Evolutionary conservation across 441 rosid genomes (phyloP), one percentile per base, ranked within the genome.

Genomic region (Isatis lusitanica): DNA sequence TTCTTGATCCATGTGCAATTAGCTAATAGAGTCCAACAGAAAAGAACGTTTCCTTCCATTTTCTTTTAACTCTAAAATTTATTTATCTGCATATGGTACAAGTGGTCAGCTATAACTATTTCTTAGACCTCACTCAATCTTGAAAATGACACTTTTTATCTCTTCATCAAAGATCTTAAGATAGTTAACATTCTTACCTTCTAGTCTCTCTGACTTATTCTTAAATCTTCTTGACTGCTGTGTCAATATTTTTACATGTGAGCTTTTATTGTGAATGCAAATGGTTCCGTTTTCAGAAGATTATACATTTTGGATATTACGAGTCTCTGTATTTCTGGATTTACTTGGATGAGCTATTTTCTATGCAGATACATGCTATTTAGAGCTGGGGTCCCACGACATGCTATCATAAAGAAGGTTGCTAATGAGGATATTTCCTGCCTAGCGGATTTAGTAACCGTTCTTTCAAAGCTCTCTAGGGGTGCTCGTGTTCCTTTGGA

Each of bases 321-420:
- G 28, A 50, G 68, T 73, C 65, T 28, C 68, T 53, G 73, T 71
- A 59, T 77, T 52, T 26, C 9, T 70, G 18, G 46, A 66, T 61
- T 71, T 59, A 64, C 71, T 43, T 73, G 43, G 42, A 26, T 40
- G 59, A 58, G 62, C 53, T 55, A 26, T 76, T 67, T 72, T 56
- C 70, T 16, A 74, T 82, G 82, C 89, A 96, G 99, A 73, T 93
- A 96, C 68, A 93, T 91, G 98, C 82, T 96, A 59, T 85, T 75
- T 80, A 89, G 96, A 86, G 97, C 97, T 26, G 99, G 96, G 78
- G 93, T 96, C 75, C 94, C 97, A 78, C 87, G 96, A 52, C 98
- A 91, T 84, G 97, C 99, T 65, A 91, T 96, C 74, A 93, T 96
- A 71, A 89, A 87, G 86, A 96, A 90, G 83, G 85, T 96, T 82